Evolutionary conservation across 371 early-diverging fungal species (phyloP), one percentile per base, ranked within the genome.

Genomic region (Mortierella sp.): DNA sequence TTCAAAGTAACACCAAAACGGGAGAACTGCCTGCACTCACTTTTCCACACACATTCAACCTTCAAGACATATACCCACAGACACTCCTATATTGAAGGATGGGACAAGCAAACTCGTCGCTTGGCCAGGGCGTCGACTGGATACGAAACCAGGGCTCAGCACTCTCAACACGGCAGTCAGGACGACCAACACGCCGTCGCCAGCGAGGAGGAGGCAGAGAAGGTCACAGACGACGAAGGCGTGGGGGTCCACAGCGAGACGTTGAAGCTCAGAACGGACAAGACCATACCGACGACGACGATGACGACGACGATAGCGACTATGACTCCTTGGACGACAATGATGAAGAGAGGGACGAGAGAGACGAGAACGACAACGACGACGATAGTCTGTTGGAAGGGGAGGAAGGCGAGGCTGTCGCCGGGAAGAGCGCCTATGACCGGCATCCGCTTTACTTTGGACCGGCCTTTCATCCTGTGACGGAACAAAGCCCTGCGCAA

Each of bases 381-480:
- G 84, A 81, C n/a, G 60, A 70, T 38, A 76, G 76, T 41, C 63
- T 79, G 1, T 35, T 77, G 35, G 78, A 78, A 6, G 80, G 24
- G 0, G 77, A 70, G 16, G 78, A 56, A 29, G 58, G 48, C n/a
- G 48, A 72, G 54, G 41, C 70, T 29, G 60, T 68, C 65, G 76
- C 49, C 38, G 74, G 71, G 14, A 24, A 60, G 51, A 29, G 72
- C 14, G 80, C 48, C 5, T 72, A 77, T 35, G 79, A 84, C 60
- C 72, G 58, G 4, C 82, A 84, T 41, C 81, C 80, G 7, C 71
- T 88, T 29, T 84, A 88, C 54, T 85, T 85, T 70, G 85, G 85
- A 18, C 85, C 85, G 0, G 78, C 82, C 12, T 85, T 85, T 54
- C 81, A 81, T 43, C 85, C 85, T 38, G 80, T 83, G 49, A 74